Evolutionary conservation across 1,139 yeast genomes (phyloP), one percentile per base, ranked within the genome.

Genomic region (Candida labiduridarum): DNA sequence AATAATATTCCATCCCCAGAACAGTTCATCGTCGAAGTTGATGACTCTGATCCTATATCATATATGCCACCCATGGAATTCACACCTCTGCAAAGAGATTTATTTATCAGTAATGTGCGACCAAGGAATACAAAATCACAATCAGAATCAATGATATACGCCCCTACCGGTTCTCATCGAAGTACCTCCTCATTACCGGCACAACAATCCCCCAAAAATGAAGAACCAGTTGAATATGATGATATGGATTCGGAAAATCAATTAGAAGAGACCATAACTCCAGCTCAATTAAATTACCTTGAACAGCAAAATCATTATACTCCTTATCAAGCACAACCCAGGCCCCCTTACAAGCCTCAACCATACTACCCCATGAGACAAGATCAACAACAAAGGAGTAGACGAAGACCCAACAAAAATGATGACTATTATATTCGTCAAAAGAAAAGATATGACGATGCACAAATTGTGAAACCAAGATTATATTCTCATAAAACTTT

Each of bases 401-500:
- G 36, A 44, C 29, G 29, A 25, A 25, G 29, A 25, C 29, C 29
- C 29, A 54, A 55, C 38, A 52, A 53, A 29, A 56, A 56, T 35
- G 62, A 63, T 46, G 76, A 72, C 29, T 74, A 72, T 54, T 76
- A 76, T 52, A 68, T 73, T 44, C 64, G 68, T 39, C 79, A 74
- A 51, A 68, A 75, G 57, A 62, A 66, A 45, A 55, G 66, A 16
- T 67, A 63, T 47, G 78, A 75, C 46, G 66, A 62, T 16, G 72
- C 79, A 0, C 62, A 58, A 27, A 56, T 57, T 35, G 62, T 56
- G 45, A 73, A 73, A 53, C 78, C 78, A 3, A 69, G 66, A 44
- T 52, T 67, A 52, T 76, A 74, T 58, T 70, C 78, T 1, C 79
- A 74, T 52, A 71, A 70, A 50, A 75, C 79, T 0, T 72, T 75